These are phyloP conservation scores for Candida schatavii DNA, from an alignment of 805 yeast species.

Conservation along the genomic window DNA sequence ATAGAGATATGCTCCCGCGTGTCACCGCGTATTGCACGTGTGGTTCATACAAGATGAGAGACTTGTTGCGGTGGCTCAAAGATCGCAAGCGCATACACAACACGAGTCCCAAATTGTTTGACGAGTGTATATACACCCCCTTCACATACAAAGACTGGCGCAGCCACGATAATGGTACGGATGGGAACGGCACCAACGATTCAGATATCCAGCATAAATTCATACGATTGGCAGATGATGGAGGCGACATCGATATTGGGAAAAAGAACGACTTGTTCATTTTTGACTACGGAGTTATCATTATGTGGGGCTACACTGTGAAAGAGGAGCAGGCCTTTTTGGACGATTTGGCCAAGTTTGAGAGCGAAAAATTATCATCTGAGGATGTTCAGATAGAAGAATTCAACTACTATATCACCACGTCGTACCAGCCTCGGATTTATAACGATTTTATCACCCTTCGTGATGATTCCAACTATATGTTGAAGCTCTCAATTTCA, in stretches of 20 bases:
- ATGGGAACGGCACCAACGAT: conserved; percentile 10
- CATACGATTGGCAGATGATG: conserved; percentile 84
- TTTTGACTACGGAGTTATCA: conserved; percentile 96
- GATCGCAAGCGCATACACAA: conserved; percentile 72
- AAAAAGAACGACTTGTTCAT: conserved; percentile 78
- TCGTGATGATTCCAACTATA: conserved; percentile 84
- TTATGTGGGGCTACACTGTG: conserved; percentile 90
- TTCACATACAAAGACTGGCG: conserved; percentile 82
- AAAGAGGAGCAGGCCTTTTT: conserved; percentile 81
- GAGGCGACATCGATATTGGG: conserved; percentile 90
- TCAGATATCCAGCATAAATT: conserved; percentile 27
- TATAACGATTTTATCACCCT: conserved; percentile 94
- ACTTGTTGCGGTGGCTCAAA: conserved; percentile 77
- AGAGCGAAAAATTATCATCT: conserved; percentile 82
- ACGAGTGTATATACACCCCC: conserved; percentile 93
- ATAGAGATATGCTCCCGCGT: conserved; percentile 80
- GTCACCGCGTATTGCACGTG: conserved; percentile 97
- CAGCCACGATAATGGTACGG: conserved; percentile 27
- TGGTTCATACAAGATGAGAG: conserved; percentile 87
- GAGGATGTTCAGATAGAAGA: conserved; percentile 95
- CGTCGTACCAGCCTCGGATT: conserved; percentile 90
- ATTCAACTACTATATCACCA: conserved; percentile 90
- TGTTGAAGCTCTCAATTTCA: conserved; percentile 88
- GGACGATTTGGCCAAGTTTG: conserved; percentile 84
- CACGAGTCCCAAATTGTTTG: conserved; percentile 83